These are phyloP conservation scores for Wickerhamiella sergipiensis DNA, from an alignment of 805 yeast species.

Conservation along the genomic window DNA sequence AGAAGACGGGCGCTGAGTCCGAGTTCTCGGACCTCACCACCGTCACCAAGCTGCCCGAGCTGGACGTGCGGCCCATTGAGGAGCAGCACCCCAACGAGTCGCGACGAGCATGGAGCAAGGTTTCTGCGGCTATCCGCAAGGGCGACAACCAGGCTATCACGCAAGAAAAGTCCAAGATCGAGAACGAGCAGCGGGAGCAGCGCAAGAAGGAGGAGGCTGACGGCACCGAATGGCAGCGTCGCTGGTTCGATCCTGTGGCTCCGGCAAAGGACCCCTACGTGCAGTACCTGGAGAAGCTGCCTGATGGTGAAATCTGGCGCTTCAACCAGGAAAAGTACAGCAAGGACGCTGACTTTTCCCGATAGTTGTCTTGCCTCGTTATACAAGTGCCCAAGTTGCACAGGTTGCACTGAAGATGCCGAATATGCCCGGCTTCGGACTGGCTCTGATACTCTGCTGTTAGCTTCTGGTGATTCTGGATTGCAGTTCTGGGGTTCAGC, in stretches of 20 bases:
- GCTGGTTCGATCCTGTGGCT: conserved; percentile 52
- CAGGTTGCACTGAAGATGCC: too few relatives aligned
- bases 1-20: conserved; percentile 29
- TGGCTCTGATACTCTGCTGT: too few relatives aligned
- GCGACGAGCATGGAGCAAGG: conserved; percentile 80
- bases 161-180: conserved; percentile 62
- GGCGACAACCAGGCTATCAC: conserved; percentile 69
- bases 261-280: conserved; percentile 9
- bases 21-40: conserved; percentile 23
- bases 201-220: conserved; percentile 58
- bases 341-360: conserved; percentile 15
- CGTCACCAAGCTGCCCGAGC: conserved; percentile 31
- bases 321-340: conserved; percentile 18
- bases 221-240: conserved; percentile 56
- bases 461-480: too few relatives aligned
- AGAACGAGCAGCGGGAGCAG: conserved; percentile 71
- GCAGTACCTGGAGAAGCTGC: background rate
- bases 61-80: conserved; percentile 67
- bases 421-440: too few relatives aligned
- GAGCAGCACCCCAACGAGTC: conserved; percentile 72
- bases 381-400: too few relatives aligned
- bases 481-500: too few relatives aligned
- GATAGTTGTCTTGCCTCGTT: too few relatives aligned
- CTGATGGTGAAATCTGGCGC: conserved; percentile 18
- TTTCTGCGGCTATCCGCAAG: conserved; percentile 69